Conservation (phyloP, 441 rosid genomes). For the Euphorbia corollata region DNA sequence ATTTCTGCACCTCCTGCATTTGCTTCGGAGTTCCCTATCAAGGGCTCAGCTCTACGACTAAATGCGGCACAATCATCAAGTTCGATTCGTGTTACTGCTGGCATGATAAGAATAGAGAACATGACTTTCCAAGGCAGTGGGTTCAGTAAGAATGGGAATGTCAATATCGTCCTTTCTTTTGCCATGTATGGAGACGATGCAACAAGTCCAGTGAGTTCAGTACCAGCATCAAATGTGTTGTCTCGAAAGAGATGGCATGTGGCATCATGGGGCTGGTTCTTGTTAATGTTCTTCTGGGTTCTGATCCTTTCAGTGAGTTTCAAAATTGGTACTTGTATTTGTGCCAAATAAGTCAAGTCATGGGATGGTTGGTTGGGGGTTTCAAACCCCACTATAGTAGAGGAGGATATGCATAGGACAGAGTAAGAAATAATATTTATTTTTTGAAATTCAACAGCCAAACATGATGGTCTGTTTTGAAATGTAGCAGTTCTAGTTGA, state of each 20-base stretch:
- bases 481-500: not conserved
- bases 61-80: slow-evolving; percentile 70
- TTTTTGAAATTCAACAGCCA: slow-evolving; percentile 6
- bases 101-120: slow-evolving; percentile 74
- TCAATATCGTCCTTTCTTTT: slow-evolving; percentile 51
- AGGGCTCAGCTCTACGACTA: slow-evolving; percentile 53
- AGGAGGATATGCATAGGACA: slow-evolving; percentile 20
- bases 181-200: slow-evolving; percentile 32
- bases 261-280: slow-evolving; percentile 42
- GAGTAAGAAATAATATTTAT: not conserved
- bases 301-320: slow-evolving; percentile 54
- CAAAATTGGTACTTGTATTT: slow-evolving; percentile 48
- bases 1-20: slow-evolving; percentile 76
- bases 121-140: slow-evolving; percentile 30
- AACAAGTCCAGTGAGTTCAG: slow-evolving; percentile 18
- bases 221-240: slow-evolving; percentile 17
- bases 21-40: slow-evolving; percentile 71
- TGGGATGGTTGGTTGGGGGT: slow-evolving; percentile 4
- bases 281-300: slow-evolving; percentile 60
- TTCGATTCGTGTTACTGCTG: slow-evolving; percentile 76
- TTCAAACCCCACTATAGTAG: not conserved
- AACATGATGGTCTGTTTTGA: slow-evolving; percentile 6
- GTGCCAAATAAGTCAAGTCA: slow-evolving; percentile 38
- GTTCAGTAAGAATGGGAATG: slow-evolving; percentile 59
- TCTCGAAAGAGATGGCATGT: slow-evolving; percentile 41